Evolutionary conservation across 371 early-diverging fungal species (phyloP).

Genomic region (Mortierella sp.): DNA sequence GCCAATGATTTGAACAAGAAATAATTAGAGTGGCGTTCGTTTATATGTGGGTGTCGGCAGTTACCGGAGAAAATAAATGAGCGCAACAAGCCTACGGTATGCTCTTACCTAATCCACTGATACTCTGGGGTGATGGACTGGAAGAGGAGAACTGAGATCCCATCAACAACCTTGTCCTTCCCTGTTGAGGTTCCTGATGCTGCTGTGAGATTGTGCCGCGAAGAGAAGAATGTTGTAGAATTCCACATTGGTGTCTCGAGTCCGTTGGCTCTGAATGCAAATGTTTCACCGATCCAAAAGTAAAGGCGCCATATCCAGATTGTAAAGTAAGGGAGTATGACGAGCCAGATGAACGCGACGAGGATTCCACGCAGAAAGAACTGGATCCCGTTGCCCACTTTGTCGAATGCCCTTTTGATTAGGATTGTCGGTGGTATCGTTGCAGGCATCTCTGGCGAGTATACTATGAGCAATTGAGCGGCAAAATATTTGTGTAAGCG

Average conservation of each 20-base stretch:
- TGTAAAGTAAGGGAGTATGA: conserved; percentile 86
- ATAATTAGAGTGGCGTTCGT: not conserved
- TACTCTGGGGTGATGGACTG: conserved; percentile 32
- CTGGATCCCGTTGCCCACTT: conserved; percentile 47
- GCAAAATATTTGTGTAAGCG: not conserved
- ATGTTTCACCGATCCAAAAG: conserved; percentile 79
- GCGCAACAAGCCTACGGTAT: not conserved
- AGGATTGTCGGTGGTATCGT: conserved; percentile 71
- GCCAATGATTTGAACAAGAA: not conserved
- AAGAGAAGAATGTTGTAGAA: conserved; percentile 36
- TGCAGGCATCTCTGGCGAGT: conserved; percentile 82
- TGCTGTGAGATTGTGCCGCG: conserved; percentile 16
- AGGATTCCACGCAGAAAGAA: conserved; percentile 62
- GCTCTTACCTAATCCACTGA: conserved; percentile 49
- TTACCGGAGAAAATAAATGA: not conserved
- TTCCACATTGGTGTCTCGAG: conserved; percentile 50
- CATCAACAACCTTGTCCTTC: conserved; percentile 16
- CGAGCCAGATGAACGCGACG: conserved; percentile 85
- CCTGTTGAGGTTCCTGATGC: not conserved
- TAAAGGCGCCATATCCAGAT: conserved; percentile 88
- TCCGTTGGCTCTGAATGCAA: conserved; percentile 61
- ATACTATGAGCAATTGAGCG: conserved; percentile 61
- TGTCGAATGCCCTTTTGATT: conserved; percentile 62
- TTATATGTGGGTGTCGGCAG: not conserved
- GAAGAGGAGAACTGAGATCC: conserved; percentile 26